These are phyloP conservation scores for Russula abietina DNA, from an alignment of 768 basidiomycete species.

Conservation along the genomic window DNA sequence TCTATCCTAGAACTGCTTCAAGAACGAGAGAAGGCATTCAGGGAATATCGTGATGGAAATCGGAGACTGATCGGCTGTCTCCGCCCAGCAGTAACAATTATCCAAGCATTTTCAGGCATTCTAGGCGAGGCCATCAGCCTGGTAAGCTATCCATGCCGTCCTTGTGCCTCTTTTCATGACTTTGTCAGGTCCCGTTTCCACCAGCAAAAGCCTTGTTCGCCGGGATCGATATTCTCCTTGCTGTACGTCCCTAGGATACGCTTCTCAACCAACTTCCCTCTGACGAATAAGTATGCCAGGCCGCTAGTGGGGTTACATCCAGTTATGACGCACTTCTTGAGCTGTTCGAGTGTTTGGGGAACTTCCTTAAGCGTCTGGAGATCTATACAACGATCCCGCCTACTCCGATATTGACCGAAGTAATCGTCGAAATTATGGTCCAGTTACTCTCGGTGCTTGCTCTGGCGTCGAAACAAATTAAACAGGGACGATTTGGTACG, in stretches of 20 bases:
- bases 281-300: neutral
- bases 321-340: constrained; percentile 6
- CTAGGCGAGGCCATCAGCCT: neutral
- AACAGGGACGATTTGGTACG: constrained; percentile 7
- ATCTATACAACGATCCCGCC: neutral
- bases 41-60: constrained; percentile 1
- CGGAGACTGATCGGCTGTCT: neutral
- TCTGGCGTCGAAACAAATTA: neutral
- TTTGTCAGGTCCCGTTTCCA: neutral
- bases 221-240: neutral
- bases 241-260: neutral
- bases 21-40: neutral
- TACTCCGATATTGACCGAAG: neutral
- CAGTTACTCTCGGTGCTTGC: neutral
- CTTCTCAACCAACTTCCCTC: neutral
- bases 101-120: neutral
- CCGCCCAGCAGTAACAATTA: neutral
- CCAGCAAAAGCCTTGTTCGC: neutral
- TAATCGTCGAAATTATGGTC: neutral
- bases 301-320: neutral
- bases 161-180: too few species aligned
- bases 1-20: neutral
- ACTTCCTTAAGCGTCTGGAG: neutral
- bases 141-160: neutral
- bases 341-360: neutral